phyloP scores from a whole-genome alignment of 2,329 filamentous ascomycete species.

The Tothia fuscella region DNA sequence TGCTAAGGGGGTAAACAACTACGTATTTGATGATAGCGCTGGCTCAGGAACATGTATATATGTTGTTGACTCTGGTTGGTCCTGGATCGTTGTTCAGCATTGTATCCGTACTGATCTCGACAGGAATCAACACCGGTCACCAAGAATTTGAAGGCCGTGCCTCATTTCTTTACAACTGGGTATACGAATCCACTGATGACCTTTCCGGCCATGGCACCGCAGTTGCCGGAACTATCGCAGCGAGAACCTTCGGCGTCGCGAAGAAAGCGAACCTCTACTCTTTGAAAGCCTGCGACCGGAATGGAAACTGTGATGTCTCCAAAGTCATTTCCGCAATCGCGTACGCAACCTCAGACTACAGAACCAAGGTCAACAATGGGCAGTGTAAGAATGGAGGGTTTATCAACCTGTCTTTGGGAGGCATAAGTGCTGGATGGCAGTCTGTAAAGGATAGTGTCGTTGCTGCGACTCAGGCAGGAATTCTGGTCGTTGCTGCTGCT shows the following conservation, averaged over 20 bases:
- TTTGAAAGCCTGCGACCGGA: slow-evolving; percentile 24
- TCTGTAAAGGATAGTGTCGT: slow-evolving; percentile 6
- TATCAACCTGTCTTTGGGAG: slow-evolving; percentile 28
- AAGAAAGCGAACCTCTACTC: slow-evolving; percentile 19
- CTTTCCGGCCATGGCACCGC: slow-evolving; percentile 30
- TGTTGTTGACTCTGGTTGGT: slow-evolving; percentile 55
- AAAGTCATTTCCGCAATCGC: slow-evolving; percentile 25
- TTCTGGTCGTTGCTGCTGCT: slow-evolving; percentile 9
- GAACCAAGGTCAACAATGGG: slow-evolving; percentile 16
- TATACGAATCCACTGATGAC: slow-evolving; percentile 17
- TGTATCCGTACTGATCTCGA: too few relatives aligned
- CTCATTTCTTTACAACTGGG: slow-evolving; percentile 22
- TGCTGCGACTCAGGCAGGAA: neutral
- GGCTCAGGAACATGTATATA: slow-evolving; percentile 39
- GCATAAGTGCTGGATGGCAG: slow-evolving; percentile 11
- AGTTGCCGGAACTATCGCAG: slow-evolving; percentile 14
- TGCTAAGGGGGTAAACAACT: slow-evolving; percentile 20
- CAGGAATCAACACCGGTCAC: slow-evolving; percentile 47
- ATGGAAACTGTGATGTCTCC: slow-evolving; percentile 27
- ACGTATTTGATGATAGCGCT: slow-evolving; percentile 28
- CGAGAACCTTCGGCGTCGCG: slow-evolving; percentile 13
- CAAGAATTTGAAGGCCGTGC: slow-evolving; percentile 29
- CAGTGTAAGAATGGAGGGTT: slow-evolving; percentile 19
- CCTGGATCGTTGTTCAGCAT: too few relatives aligned
- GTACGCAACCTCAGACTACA: slow-evolving; percentile 4